Evolutionary conservation across 345 rosid species (phyloP).

Genomic region (Populus deltoides): DNA sequence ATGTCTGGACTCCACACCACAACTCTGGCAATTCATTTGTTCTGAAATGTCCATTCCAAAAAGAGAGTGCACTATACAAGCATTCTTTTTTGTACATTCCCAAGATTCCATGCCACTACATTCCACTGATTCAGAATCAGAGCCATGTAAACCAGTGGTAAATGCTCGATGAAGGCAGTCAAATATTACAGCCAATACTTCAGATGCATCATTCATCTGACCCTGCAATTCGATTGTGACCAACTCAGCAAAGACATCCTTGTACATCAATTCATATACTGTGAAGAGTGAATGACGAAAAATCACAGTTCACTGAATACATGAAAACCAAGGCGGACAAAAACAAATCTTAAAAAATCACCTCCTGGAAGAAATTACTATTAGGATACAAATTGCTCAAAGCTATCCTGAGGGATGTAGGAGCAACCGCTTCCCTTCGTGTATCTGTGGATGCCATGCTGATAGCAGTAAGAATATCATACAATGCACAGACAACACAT

Average conservation of each 20-base stretch:
- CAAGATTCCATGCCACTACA: constrained; percentile 62
- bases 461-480: constrained; percentile 69
- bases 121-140: constrained; percentile 61
- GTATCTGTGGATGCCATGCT: constrained; percentile 51
- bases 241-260: constrained; percentile 13
- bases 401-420: constrained; percentile 80
- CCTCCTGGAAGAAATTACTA: constrained; percentile 94
- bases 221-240: constrained; percentile 52
- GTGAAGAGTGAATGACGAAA: neutral
- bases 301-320: neutral
- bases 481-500: constrained; percentile 84
- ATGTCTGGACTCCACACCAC: constrained; percentile 84
- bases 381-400: constrained; percentile 86
- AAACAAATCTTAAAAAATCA: constrained; percentile 26
- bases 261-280: neutral
- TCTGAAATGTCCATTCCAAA: constrained; percentile 91
- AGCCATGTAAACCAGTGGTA: constrained; percentile 48
- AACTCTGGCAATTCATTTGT: constrained; percentile 70
- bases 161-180: constrained; percentile 90
- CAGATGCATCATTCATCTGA: constrained; percentile 99
- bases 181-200: constrained; percentile 84
- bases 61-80: constrained; percentile 79
- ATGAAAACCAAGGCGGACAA: constrained; percentile 1
- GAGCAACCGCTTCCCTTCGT: constrained; percentile 74
- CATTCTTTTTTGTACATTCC: constrained; percentile 68